Conservation (phyloP, 176 grass and related monocot genomes). For the Tuctoria greenei region DNA sequence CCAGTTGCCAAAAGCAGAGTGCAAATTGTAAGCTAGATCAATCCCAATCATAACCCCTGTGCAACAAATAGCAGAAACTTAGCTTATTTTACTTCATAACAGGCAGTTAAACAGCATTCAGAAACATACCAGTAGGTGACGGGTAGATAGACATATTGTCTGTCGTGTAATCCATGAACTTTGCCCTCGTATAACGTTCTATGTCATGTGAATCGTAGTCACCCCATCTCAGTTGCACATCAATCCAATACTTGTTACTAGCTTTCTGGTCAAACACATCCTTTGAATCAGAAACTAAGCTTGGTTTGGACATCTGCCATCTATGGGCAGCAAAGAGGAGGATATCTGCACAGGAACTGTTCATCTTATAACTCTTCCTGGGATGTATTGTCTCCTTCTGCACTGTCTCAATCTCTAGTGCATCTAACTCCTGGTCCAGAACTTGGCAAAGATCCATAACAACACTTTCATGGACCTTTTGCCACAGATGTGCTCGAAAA, state of each 20-base stretch:
- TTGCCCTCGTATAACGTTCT: conserved; percentile 95
- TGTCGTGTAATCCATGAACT: conserved; percentile 99
- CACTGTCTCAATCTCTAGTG: conserved; percentile 96
- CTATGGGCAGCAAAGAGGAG: conserved; percentile 97
- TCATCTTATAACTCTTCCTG: conserved; percentile 99
- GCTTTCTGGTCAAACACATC: conserved; percentile 98
- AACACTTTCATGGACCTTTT: conserved; percentile 99
- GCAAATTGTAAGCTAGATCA: conserved; percentile 95
- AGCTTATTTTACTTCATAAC: conserved; percentile 12
- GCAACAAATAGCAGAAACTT: conserved; percentile 40
- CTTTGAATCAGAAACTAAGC: conserved; percentile 95
- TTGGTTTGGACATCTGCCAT: conserved; percentile 99
- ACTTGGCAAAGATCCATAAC: conserved; percentile 99
- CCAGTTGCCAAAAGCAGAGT: conserved; percentile 96
- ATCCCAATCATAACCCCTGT: conserved; percentile 96
- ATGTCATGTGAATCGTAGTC: conserved; percentile 99
- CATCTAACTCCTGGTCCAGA: conserved; percentile 94
- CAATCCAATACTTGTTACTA: conserved; percentile 99
- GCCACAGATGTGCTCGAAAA: conserved; percentile 98
- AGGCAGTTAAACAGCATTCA: conserved; percentile 4
- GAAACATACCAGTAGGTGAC: conserved; percentile 83
- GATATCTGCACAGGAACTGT: conserved; percentile 94
- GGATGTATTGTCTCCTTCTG: conserved; percentile 99
- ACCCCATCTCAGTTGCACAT: conserved; percentile 95
- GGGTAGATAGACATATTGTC: conserved; percentile 99